phyloP scores from a whole-genome alignment of 129 eudicot species.

The Artemisia annua region DNA sequence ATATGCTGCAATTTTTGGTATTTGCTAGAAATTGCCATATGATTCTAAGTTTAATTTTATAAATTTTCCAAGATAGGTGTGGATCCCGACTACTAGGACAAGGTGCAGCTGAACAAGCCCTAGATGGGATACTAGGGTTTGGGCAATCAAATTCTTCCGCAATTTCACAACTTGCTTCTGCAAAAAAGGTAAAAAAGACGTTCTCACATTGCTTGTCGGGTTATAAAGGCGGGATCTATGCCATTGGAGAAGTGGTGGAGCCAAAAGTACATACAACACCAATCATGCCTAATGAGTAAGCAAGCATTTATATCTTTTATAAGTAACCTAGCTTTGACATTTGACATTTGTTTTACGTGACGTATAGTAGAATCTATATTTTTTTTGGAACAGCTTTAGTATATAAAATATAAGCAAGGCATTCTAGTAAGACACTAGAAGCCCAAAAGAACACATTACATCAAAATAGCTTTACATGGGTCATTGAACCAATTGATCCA shows the following conservation, averaged over 20 bases:
- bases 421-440: too few relatives aligned
- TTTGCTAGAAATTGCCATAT: too few relatives aligned
- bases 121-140: constrained; percentile 80
- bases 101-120: constrained; percentile 51
- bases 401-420: too few relatives aligned
- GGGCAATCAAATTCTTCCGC: constrained; percentile 38
- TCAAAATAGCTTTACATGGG: too few relatives aligned
- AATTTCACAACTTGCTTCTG: constrained; percentile 72
- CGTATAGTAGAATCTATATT: neutral
- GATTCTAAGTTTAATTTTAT: too few relatives aligned
- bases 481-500: too few relatives aligned
- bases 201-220: constrained; percentile 90
- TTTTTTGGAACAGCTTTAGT: too few relatives aligned
- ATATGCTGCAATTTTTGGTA: too few relatives aligned
- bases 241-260: constrained; percentile 82
- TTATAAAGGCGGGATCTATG: constrained; percentile 75
- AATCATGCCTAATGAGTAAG: constrained; percentile 54
- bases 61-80: too few relatives aligned
- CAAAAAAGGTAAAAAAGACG: constrained; percentile 63
- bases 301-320: neutral
- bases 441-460: too few relatives aligned
- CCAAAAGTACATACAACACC: constrained; percentile 78
- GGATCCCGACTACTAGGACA: too few relatives aligned
- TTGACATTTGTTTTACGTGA: too few relatives aligned
- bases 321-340: neutral